Evolutionary conservation across 208 protist genomes (phyloP), one percentile per base, ranked within the genome.

Genomic region (Leishmania braziliensis): DNA sequence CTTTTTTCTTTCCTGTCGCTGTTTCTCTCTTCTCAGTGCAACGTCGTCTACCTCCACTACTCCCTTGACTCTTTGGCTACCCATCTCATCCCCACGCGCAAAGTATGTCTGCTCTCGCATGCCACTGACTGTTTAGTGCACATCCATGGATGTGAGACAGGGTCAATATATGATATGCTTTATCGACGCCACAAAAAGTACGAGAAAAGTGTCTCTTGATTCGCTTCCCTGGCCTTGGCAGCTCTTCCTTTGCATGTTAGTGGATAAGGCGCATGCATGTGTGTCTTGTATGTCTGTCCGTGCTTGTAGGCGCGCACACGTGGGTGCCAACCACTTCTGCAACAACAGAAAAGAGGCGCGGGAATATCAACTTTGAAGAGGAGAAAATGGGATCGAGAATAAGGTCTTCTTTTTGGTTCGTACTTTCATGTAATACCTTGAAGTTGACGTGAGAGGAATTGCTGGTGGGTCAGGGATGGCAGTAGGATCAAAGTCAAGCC

Each of bases 321-420:
- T n/a, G 43, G 43, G 39, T 10, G 23, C 10, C 68, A 33, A 29
- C 46, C 43, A 51, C 53, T 12, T 50, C 68, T 3, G 14, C 16
- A 12, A 33, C 33, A 70, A 3, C 68, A 33, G 36, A 39, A 53
- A 50, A 33, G 29, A 72, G 10, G 10, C 2, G 20, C 18, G 8
- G 16, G 20, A 43, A 14, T 50, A 18, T 72, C 26, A 0, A 76
- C 5, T 23, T 26, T 16, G 39, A 29, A 4, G 56, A 29, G 43
- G 36, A 62, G 29, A 76, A 80, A 74, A 54, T 33, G 76, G n/a
- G 79, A 79, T 50, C 0, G 54, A 70, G 29, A 79, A 54, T 58
- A 48, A 10, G 14, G 51, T 53, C 73, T 63, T 75, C 77, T 46
- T 78, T 69, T 70, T 75, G 5, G 4, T 79, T 73, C 79, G 58